Base-by-base conservation (phyloP, 768 basidiomycete genomes). In the Lepiota venenata region DNA sequence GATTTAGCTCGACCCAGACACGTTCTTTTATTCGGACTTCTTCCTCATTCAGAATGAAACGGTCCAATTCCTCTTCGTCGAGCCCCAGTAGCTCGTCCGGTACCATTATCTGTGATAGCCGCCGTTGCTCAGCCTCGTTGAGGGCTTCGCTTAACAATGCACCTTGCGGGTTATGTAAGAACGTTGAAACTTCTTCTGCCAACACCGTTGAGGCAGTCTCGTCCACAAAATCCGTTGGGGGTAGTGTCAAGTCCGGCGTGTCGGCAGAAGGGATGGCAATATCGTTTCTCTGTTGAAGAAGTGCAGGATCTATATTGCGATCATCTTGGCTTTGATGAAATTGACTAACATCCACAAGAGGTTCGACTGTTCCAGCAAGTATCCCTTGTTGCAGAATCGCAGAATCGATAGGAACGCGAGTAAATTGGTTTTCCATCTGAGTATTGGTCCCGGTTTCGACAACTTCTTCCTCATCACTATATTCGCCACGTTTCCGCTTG, bases 1-100 rank as follows among this genome's bases (percentile, higher is more conserved):
- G 80, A 67, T 97, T 97, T 63, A 93, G 75, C 70, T 95, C 93
- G 45, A 95, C 92, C 94, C 94, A 98, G 1, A 97, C 83, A 10
- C 91, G 84, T 66, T 93, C 91, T 68, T 91, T 98, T 63, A 92
- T 76, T 65, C 76, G 83, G 3, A 91, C 87, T 68, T 96, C 93
- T 20, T 87, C 88, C 35, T 87, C 86, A 7, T 78, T 82, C 20
- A 94, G 70, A 52, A 92, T 72, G 64, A 97, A 88, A 21, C 74
- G 75, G 66, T 96, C 88, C 40, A 97, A 76, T 65, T 98, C 94
- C 4, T 86, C 91, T 63, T 98, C 94, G 67, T 97, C 88, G n/a
- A 98, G 74, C 14, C 87, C 91, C 18, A 75, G 65, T 43, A 93
- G 71, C 58, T 88, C 87, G 59, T 91, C 83, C 10, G 71, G 74